These are phyloP conservation scores for Mycothermus thermophilus DNA, from an alignment of 495 filamentous ascomycete species.

Conservation along the genomic window DNA sequence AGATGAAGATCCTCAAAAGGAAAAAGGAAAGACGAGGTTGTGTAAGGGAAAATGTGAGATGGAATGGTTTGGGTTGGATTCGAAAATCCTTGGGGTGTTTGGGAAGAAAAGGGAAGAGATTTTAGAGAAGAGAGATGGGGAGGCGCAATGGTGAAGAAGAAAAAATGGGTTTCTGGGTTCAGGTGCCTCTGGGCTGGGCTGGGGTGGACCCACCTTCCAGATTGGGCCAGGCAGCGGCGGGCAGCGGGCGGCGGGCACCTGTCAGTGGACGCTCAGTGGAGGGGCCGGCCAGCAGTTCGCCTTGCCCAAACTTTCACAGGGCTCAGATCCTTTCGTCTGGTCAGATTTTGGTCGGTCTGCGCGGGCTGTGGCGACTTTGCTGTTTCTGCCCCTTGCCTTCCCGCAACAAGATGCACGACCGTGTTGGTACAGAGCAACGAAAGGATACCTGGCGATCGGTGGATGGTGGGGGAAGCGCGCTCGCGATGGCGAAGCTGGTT, in stretches of 20 bases:
- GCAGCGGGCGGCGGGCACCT: too few species aligned
- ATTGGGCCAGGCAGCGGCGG: conserved; percentile 24
- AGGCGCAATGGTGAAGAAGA: conserved; percentile 9
- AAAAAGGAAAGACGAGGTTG: conserved; percentile 24
- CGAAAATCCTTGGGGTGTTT: conserved; percentile 19
- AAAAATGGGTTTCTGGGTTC: conserved; percentile 28
- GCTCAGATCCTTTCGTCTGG: conserved; percentile 5
- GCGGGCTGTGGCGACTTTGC: conserved; percentile 7
- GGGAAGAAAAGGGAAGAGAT: conserved; percentile 11
- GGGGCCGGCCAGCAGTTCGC: too few species aligned
- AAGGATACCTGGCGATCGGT: too few species aligned
- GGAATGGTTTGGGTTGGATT: conserved; percentile 19
- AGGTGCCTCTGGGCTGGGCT: too few species aligned
- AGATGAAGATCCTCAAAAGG: conserved; percentile 23
- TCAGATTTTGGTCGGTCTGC: conserved; percentile 1
- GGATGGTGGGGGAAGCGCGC: conserved; percentile 3
- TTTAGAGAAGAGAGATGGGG: conserved; percentile 21
- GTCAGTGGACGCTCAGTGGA: too few species aligned
- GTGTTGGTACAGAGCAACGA: too few species aligned
- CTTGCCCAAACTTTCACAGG: too few species aligned
- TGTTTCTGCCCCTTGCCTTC: not conserved
- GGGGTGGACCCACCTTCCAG: conserved; percentile 17
- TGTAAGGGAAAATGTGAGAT: conserved; percentile 15
- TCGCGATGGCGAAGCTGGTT: not conserved
- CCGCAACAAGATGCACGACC: not conserved